A percentile compares a stretch with the other conserved stretches of the same genome.
phyloP scores from a whole-genome alignment of 1,284 basidiomycete genomes.

The Naganishia sp. region DNA sequence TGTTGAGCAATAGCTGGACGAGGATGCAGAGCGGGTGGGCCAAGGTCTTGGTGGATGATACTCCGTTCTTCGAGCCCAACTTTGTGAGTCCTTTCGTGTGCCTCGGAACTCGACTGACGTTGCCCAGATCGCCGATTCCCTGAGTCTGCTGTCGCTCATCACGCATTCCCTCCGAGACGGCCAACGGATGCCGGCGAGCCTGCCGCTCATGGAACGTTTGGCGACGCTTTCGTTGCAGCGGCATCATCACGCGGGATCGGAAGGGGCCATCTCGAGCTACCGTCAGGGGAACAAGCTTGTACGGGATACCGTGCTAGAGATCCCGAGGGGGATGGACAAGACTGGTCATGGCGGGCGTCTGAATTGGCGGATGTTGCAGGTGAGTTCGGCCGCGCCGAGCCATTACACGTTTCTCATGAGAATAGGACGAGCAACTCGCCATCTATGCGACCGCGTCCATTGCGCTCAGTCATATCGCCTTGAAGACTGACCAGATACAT shows the following conservation, averaged over 20 bases:
- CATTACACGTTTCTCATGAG: background rate
- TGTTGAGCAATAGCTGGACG: conserved; percentile 44
- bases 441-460: conserved; percentile 49
- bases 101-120: background rate
- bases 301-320: background rate
- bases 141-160: conserved; percentile 47
- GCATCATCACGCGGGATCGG: conserved; percentile 3
- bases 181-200: conserved; percentile 45
- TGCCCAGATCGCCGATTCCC: conserved; percentile 46
- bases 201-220: conserved; percentile 50
- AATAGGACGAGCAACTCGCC: conserved; percentile 48
- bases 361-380: conserved; percentile 27
- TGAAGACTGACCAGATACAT: conserved; percentile 46
- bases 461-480: conserved; percentile 43
- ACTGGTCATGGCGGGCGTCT: background rate
- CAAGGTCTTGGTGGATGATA: conserved; percentile 36
- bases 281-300: background rate
- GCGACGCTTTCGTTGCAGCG: conserved; percentile 22
- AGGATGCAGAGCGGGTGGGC: conserved; percentile 43
- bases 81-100: conserved; percentile 41
- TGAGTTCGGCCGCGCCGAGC: background rate
- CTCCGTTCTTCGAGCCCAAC: conserved; percentile 46
- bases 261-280: conserved; percentile 4
- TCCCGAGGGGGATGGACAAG: background rate
- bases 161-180: conserved; percentile 44